Evolutionary conservation across 768 basidiomycete genomes (phyloP).

Genomic region (Rhizopogon roseolus): DNA sequence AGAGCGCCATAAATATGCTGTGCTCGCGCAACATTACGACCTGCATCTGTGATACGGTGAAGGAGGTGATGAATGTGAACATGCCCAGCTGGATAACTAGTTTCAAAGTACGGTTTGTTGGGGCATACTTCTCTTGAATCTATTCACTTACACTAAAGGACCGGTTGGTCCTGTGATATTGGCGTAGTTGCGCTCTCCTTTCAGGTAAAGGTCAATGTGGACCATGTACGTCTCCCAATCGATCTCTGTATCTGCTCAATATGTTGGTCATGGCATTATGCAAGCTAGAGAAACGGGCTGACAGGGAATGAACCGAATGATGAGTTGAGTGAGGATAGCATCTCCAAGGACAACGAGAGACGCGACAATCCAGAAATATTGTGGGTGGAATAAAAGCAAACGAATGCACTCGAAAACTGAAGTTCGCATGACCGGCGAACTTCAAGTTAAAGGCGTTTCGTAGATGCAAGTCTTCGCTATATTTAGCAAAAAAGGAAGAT

Average conservation of each 20-base stretch:
- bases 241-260: constrained; percentile 85
- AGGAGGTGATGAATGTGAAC: constrained; percentile 76
- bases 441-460: too few relatives aligned
- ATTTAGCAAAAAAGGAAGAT: too few relatives aligned
- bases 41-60: constrained; percentile 56
- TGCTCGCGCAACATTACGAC: constrained; percentile 53
- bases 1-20: constrained; percentile 78
- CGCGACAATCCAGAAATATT: constrained; percentile 67
- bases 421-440: neutral
- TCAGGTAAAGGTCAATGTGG: constrained; percentile 73
- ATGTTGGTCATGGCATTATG: constrained; percentile 11
- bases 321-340: constrained; percentile 70
- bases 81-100: constrained; percentile 93
- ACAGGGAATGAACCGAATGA: constrained; percentile 84
- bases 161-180: constrained; percentile 87
- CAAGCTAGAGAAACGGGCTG: constrained; percentile 25
- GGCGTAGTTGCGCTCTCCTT: constrained; percentile 81
- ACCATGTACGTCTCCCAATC: constrained; percentile 97
- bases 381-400: constrained; percentile 40
- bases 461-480: too few relatives aligned
- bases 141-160: constrained; percentile 70
- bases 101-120: neutral
- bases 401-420: constrained; percentile 5
- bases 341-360: constrained; percentile 67
- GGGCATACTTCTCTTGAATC: neutral